These are phyloP conservation scores for Yarrowia keelungensis DNA, from an alignment of 805 yeast genomes.

Conservation along the genomic window DNA sequence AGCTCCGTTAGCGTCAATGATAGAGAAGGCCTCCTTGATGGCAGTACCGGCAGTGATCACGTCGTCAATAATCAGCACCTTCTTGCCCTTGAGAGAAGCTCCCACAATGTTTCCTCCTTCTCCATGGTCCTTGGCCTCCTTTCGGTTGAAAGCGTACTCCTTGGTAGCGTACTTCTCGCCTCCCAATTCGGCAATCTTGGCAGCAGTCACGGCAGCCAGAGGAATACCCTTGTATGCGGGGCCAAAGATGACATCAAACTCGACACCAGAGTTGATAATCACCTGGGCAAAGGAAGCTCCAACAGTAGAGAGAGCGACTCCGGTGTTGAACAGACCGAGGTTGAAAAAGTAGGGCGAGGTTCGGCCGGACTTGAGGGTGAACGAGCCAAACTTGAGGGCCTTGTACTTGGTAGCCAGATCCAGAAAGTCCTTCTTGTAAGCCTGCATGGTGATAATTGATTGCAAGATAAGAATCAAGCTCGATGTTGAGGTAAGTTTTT, in stretches of 20 bases:
- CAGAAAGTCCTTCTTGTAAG: slow-evolving; percentile 70
- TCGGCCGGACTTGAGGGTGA: slow-evolving; percentile 92
- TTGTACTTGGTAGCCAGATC: slow-evolving; percentile 80
- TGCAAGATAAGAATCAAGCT: slow-evolving; percentile 1
- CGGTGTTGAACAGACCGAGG: slow-evolving; percentile 86
- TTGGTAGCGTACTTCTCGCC: slow-evolving; percentile 68
- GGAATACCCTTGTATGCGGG: slow-evolving; percentile 99
- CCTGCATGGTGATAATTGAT: slow-evolving; percentile 48
- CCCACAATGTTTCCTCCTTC: slow-evolving; percentile 98
- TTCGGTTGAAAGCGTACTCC: slow-evolving; percentile 94
- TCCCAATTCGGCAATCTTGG: slow-evolving; percentile 89
- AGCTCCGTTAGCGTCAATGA: slow-evolving; percentile 75
- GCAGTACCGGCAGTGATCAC: slow-evolving; percentile 99
- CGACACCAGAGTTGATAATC: slow-evolving; percentile 77
- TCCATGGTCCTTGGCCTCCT: slow-evolving; percentile 96
- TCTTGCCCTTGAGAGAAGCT: slow-evolving; percentile 70
- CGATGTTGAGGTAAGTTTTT: slow-evolving; percentile 17
- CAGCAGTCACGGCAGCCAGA: slow-evolving; percentile 88
- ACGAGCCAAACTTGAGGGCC: slow-evolving; percentile 86
- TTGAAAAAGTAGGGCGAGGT: slow-evolving; percentile 96
- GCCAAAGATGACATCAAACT: slow-evolving; percentile 91
- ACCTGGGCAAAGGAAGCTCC: slow-evolving; percentile 91
- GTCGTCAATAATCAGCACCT: slow-evolving; percentile 88
- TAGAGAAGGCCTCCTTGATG: slow-evolving; percentile 87
- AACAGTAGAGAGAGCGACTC: slow-evolving; percentile 74